phyloP scores from a whole-genome alignment of 2,329 filamentous ascomycete species.

The Dothideomycetidae sp. region DNA sequence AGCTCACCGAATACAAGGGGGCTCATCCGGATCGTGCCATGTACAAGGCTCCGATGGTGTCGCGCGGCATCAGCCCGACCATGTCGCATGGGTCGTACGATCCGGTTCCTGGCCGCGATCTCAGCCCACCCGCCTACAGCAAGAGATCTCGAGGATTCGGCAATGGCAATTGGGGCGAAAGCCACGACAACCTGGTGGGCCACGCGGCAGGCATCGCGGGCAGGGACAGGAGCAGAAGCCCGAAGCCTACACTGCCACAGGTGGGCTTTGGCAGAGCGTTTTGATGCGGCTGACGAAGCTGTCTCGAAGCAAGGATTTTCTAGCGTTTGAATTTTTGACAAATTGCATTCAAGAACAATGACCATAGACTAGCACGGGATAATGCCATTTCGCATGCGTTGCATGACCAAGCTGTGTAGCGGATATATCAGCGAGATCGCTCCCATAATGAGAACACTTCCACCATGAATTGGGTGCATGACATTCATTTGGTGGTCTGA shows the following conservation, averaged over 20 bases:
- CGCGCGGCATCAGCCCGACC: slow-evolving; percentile 14
- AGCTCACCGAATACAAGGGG: slow-evolving; percentile 28
- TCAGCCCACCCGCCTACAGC: slow-evolving; percentile 12
- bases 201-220: slow-evolving; percentile 22
- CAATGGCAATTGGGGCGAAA: slow-evolving; percentile 15
- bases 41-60: slow-evolving; percentile 21
- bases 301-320: not conserved
- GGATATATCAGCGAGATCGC: too few species aligned
- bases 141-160: slow-evolving; percentile 6
- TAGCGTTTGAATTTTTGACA: not conserved
- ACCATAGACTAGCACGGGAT: too few species aligned
- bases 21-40: slow-evolving; percentile 13
- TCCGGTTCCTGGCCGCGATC: slow-evolving; percentile 15
- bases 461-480: too few species aligned
- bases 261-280: slow-evolving; percentile 15
- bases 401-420: too few species aligned
- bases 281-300: not conserved
- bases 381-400: too few species aligned
- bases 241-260: slow-evolving; percentile 19
- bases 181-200: slow-evolving; percentile 18
- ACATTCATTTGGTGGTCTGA: too few species aligned
- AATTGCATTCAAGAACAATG: not conserved
- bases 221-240: slow-evolving; percentile 15
- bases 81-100: slow-evolving; percentile 20
- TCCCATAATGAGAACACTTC: too few species aligned